Evolutionary conservation across 2,329 filamentous ascomycete species (phyloP), one percentile per base, ranked within the genome.

Genomic region (Hypocrella siamensis): DNA sequence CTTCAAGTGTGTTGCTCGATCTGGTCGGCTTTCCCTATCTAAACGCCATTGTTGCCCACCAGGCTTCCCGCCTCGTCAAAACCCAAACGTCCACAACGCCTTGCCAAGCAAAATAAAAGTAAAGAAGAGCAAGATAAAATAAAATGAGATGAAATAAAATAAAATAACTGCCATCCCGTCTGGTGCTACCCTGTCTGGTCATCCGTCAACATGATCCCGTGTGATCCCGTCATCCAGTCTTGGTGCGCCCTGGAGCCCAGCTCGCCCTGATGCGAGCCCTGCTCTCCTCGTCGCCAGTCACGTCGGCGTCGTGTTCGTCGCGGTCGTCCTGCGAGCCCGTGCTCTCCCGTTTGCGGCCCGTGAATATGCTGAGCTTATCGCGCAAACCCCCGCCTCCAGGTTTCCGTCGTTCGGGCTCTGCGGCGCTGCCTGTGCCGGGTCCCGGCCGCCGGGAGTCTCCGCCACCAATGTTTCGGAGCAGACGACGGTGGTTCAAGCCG

Each of bases 361-460:
- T 51, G 18, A 58, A 41, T 12, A 53, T 51, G 27, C 43, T 51
- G 12, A 58, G 42, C 36, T 48, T 54, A 30, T 56, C 53, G 31
- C 54, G 47, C 11, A 58, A 37, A 4, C 50, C 52, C 18, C 42
- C 43, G 14, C 43, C 44, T 16, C 47, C 47, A 19, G 33, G 45
- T 34, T 48, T 49, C 21, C 49, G 42, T 15, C 48, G 27, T 9
- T 28, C 42, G 17, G 14, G 14, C 9, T n/a, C 7, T n/a, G 6
- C 15, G 11, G 27, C 7, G 15, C 27, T 16, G 15, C 15, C 27
- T 9, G 15, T 18, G 27, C 27, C 18, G 16, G 15, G 17, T 8
- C 15, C 27, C 27, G 27, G 21, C 21, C 21, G 27, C 10, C 54
- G 44, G 17, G 42, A 41, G 17, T 45, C 42, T 4, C 25, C 33